Evolutionary conservation across 768 basidiomycete species (phyloP).

Genomic region (Podaxis sp.): DNA sequence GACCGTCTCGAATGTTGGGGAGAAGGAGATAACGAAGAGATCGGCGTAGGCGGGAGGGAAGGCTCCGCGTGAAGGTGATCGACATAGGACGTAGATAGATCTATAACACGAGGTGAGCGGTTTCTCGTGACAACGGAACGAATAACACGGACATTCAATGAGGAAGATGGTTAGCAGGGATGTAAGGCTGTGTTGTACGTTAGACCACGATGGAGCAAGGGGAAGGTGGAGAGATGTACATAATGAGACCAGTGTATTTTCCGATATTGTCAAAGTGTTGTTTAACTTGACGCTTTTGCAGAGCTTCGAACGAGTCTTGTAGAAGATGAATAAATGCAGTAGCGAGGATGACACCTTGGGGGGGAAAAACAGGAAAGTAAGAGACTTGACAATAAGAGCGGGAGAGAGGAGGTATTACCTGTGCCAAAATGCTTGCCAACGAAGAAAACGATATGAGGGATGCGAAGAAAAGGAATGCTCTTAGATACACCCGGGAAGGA

Average conservation of each 20-base stretch:
- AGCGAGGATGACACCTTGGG: constrained; percentile 68
- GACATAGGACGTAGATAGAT: constrained; percentile 71
- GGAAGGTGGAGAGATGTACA: constrained; percentile 43
- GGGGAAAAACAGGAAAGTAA: neutral
- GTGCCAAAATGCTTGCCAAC: constrained; percentile 89
- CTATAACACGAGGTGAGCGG: constrained; percentile 30
- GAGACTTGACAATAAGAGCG: neutral
- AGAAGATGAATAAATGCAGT: constrained; percentile 82
- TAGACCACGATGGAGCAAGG: neutral
- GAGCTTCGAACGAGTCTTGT: constrained; percentile 66
- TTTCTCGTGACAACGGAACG: neutral
- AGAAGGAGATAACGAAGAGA: constrained; percentile 21
- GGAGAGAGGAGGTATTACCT: constrained; percentile 27
- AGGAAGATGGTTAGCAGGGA: constrained; percentile 72
- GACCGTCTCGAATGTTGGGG: constrained; percentile 14
- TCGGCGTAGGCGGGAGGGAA: constrained; percentile 43
- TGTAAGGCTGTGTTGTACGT: constrained; percentile 37
- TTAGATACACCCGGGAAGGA: constrained; percentile 69
- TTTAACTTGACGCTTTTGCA: constrained; percentile 43
- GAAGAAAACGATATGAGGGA: constrained; percentile 71
- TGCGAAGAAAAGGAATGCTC: constrained; percentile 44
- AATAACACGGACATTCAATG: constrained; percentile 61
- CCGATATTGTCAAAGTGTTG: constrained; percentile 43
- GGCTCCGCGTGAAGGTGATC: constrained; percentile 62
- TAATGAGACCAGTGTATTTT: constrained; percentile 63